These are phyloP conservation scores for Sclerotinia nivalis DNA, from an alignment of 2,329 filamentous ascomycete genomes.

Conservation along the genomic window DNA sequence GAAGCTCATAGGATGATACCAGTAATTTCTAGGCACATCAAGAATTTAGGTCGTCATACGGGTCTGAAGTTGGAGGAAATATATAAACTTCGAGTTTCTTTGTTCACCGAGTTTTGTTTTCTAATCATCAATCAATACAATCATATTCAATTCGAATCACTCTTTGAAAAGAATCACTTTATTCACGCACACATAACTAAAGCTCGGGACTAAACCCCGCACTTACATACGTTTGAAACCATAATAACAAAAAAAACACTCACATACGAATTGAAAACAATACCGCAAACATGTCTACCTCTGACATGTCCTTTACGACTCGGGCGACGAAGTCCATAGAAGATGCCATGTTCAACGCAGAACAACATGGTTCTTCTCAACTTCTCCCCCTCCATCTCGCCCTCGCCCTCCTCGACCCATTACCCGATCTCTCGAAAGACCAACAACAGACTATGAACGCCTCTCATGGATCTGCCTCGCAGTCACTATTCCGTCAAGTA, in stretches of 20 bases:
- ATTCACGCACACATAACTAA: neutral
- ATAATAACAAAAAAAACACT: conserved; percentile 5
- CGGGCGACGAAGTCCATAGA: conserved; percentile 85
- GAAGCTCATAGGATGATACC: neutral
- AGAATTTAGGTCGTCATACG: conserved; percentile 16
- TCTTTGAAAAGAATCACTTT: neutral
- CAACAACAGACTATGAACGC: conserved; percentile 68
- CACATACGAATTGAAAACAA: conserved; percentile 31
- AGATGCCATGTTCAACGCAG: conserved; percentile 83
- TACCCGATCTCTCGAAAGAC: conserved; percentile 75
- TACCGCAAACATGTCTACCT: conserved; percentile 58
- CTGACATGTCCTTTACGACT: conserved; percentile 90
- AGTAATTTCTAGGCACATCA: conserved; percentile 17
- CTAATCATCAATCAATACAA: conserved; percentile 9
- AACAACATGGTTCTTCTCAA: conserved; percentile 89
- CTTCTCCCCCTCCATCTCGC: conserved; percentile 88
- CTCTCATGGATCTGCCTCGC: conserved; percentile 58
- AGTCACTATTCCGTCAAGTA: conserved; percentile 91
- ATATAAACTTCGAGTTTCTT: conserved; percentile 15
- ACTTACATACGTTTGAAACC: neutral
- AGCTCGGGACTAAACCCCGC: conserved; percentile 13
- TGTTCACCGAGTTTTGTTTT: neutral
- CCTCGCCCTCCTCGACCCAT: conserved; percentile 75
- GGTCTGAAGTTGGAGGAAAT: neutral
- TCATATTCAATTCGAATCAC: conserved; percentile 2